Percentiles rank a stretch among this genome's conserved stretches.
Conservation (phyloP, 495 filamentous ascomycete genomes). For the Lophiostoma macrostomum region DNA sequence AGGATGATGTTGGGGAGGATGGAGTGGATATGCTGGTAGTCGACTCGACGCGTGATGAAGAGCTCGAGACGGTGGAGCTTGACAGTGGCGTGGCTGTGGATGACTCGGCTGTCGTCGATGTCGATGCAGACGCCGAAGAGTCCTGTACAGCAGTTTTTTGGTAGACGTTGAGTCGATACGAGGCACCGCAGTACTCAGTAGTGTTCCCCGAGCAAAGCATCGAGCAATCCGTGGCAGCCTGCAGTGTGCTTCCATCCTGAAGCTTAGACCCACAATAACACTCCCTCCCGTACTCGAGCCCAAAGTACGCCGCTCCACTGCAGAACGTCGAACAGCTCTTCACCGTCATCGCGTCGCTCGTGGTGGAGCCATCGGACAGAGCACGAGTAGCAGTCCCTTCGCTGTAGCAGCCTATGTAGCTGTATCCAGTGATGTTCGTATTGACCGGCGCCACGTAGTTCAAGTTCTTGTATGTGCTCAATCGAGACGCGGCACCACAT, state of each 20-base stretch:
- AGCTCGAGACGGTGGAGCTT: not conserved
- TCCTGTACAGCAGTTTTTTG: constrained; percentile 2
- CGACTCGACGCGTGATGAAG: too few relatives aligned
- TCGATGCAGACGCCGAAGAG: not conserved
- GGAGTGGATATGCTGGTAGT: not conserved
- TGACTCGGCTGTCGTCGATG: constrained; percentile 1
- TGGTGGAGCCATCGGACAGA: constrained; percentile 8
- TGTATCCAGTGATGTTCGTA: constrained; percentile 16
- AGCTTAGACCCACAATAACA: constrained; percentile 43
- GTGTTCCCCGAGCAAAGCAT: constrained; percentile 31
- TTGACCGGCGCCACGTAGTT: constrained; percentile 12
- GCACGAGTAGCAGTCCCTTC: constrained; percentile 16
- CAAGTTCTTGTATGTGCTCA: constrained; percentile 27
- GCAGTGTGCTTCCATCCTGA: constrained; percentile 11
- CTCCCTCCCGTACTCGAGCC: constrained; percentile 41
- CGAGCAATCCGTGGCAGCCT: constrained; percentile 24
- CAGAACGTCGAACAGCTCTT: constrained; percentile 39
- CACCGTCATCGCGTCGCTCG: constrained; percentile 27
- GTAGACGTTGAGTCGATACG: constrained; percentile 31
- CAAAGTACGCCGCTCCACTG: constrained; percentile 38
- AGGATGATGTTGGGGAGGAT: constrained; percentile 6
- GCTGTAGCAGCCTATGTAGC: constrained; percentile 30
- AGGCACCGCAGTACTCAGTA: constrained; percentile 34
- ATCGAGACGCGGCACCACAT: constrained; percentile 32
- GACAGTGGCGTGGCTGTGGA: not conserved